Percentiles rank a stretch among this genome's conserved stretches.
These are phyloP conservation scores for Tuber aestivum DNA, from an alignment of 495 filamentous ascomycete species.

Conservation along the genomic window DNA sequence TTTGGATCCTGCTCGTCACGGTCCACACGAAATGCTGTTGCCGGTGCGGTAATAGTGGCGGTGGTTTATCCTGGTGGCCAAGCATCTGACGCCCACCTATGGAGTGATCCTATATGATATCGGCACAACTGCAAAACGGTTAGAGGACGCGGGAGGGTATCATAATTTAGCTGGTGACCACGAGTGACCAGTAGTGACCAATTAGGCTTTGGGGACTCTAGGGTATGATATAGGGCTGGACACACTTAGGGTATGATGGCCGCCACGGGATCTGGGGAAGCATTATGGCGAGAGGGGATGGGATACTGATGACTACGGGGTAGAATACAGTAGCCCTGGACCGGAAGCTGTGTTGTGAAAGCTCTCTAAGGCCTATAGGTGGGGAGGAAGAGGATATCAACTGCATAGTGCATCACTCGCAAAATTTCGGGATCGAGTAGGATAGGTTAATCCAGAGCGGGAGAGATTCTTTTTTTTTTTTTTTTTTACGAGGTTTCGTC, in stretches of 20 bases:
- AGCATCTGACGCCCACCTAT: neutral
- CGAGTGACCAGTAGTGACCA: neutral
- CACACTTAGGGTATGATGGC: neutral
- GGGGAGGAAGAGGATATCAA: neutral
- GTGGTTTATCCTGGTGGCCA: neutral
- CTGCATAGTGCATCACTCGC: constrained; percentile 1
- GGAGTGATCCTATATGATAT: neutral
- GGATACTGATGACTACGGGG: neutral
- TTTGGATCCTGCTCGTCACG: neutral
- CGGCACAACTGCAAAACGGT: neutral
- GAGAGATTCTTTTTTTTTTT: neutral
- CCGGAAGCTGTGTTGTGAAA: neutral
- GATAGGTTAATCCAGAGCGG: neutral
- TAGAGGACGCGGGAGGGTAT: neutral
- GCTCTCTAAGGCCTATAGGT: neutral
- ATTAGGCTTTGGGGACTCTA: neutral
- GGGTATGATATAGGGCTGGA: neutral
- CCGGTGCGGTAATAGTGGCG: neutral
- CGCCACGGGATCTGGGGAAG: neutral
- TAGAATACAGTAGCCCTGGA: neutral
- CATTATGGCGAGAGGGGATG: neutral
- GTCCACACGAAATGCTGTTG: neutral
- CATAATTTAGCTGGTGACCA: neutral
- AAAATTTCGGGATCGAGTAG: no score
- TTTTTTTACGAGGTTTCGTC: neutral